Evolutionary conservation across 768 basidiomycete genomes (phyloP), one percentile per base, ranked within the genome.

Genomic region (Termitomyces sp.): DNA sequence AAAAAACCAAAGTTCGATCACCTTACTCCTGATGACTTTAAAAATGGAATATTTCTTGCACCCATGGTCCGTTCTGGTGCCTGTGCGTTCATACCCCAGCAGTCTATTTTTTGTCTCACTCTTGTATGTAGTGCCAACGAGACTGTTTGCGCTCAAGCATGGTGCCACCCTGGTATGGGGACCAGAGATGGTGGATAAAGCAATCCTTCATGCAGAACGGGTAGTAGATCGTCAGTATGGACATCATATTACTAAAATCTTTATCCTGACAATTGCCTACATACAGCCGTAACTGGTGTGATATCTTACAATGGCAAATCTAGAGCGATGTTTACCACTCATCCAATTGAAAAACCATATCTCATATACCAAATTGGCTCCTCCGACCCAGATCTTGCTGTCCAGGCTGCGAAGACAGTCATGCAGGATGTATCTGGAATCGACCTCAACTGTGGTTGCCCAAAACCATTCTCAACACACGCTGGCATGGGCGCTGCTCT

Each of bases 41-140:
- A 87, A 62, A 80, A 92, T 73, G 95, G 94, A 10, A 76, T 98
- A 32, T 88, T 97, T 66, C 82, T 99, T n/a, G 96, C 97, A 3
- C 97, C 97, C 1, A 99, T 99, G 97, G 97, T 99, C 53, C 83
- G 94, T 67, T 96, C 92, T 57, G 92, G 94, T 59, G 88, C 88
- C 62, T 72, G 92, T 94, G 71, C 66, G 89, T 81, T 47, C 47
- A 40, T 41, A 52, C 28, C 38, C 14, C 26, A 52, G 28, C 16
- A 10, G 30, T 26, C n/a, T 28, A 55, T 46, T 56, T 57, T 32
- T 63, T 54, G 44, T 51, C 61, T 55, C 33, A 63, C 65, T 16
- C 33, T 64, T 67, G 36, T 51, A 35, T 54, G 8, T 67, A 95
- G 93, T 95, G 26, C 92, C 92, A 0, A 93, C 89, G 35, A 85